A percentile compares a stretch with the other conserved stretches of the same genome.
phyloP scores from a whole-genome alignment of 306 rosid species.

The Gastrolobium bilobum region DNA sequence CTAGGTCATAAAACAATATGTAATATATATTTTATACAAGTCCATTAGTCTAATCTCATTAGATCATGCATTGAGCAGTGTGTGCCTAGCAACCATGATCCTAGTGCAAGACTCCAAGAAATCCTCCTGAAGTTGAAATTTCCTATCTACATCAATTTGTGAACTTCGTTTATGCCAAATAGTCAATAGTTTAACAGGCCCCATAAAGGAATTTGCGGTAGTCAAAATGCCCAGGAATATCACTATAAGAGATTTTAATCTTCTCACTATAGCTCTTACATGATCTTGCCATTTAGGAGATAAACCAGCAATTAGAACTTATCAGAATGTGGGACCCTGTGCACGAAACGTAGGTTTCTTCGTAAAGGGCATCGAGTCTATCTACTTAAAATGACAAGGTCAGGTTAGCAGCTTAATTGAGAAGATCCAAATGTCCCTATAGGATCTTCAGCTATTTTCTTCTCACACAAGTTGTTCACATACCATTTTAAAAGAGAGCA shows the following conservation, averaged over 20 bases:
- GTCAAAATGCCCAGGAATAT: conserved; percentile 32
- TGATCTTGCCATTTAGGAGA: conserved; percentile 8
- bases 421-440: neutral
- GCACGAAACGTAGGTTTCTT: neutral
- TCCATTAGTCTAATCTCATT: conserved; percentile 21
- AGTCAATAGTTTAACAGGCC: neutral
- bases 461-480: neutral
- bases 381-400: conserved; percentile 20
- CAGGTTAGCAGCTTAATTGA: conserved; percentile 4
- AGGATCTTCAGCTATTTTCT: neutral
- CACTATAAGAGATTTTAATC: conserved; percentile 3
- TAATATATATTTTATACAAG: neutral
- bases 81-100: conserved; percentile 22
- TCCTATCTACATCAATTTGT: neutral
- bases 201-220: neutral
- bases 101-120: neutral
- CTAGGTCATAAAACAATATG: neutral
- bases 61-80: conserved; percentile 26
- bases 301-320: neutral
- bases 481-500: conserved; percentile 9
- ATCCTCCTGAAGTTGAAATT: neutral
- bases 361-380: neutral
- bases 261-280: conserved; percentile 9
- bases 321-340: neutral
- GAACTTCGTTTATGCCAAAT: conserved; percentile 4